Evolutionary conservation across 2,329 filamentous ascomycete genomes (phyloP).

Genomic region (Elsinoe fawcettii): DNA sequence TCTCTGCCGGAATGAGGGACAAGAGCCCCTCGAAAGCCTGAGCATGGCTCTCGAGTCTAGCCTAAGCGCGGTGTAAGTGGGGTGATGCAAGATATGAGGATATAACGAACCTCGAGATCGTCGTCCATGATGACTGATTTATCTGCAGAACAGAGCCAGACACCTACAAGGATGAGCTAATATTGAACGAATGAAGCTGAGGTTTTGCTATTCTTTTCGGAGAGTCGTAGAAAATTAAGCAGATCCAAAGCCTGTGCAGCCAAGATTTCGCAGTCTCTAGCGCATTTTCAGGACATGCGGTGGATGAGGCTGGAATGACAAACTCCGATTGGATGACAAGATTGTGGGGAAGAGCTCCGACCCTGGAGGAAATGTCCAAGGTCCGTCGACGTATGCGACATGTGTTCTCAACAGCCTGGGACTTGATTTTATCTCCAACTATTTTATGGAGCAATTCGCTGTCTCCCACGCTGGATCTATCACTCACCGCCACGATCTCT

Average conservation of each 20-base stretch:
- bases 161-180: no score
- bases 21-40: slow-evolving; percentile 80
- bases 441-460: slow-evolving; percentile 28
- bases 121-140: slow-evolving; percentile 20
- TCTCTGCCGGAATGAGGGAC: slow-evolving; percentile 80
- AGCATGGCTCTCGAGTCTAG: slow-evolving; percentile 49
- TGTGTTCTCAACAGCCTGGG: slow-evolving; percentile 11
- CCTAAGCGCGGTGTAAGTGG: slow-evolving; percentile 31
- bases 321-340: not conserved
- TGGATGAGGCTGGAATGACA: not conserved
- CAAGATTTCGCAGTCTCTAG: slow-evolving; percentile 5
- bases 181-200: not conserved
- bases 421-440: not conserved
- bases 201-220: not conserved
- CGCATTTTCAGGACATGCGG: slow-evolving; percentile 4
- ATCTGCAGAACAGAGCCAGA: no score
- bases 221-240: not conserved
- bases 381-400: not conserved
- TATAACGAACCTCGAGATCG: slow-evolving; percentile 21
- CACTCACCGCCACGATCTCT: slow-evolving; percentile 45
- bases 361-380: not conserved
- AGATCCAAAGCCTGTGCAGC: not conserved
- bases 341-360: slow-evolving; percentile 4
- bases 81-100: slow-evolving; percentile 19
- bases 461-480: slow-evolving; percentile 33